Base-by-base conservation (phyloP, 2,329 filamentous ascomycete genomes). In the Emericellopsis atlantica region DNA sequence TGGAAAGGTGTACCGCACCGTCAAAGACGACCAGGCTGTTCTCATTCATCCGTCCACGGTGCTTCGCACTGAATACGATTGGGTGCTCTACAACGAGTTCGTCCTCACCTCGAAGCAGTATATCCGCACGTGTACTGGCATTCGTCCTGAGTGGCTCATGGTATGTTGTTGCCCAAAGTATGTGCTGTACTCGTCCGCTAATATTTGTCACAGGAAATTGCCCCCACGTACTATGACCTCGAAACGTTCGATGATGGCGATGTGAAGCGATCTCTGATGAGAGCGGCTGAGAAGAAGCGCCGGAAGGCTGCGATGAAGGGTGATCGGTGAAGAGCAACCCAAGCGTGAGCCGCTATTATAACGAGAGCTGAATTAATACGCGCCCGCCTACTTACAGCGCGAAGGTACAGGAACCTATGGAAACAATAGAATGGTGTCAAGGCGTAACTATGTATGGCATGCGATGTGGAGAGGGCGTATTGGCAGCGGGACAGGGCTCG, bases 71-170 rank as follows among this genome's bases (percentile, higher is more conserved):
- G 89, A 95, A 44, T 86, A 81, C 50, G 92, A 98, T 50, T 98
- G 92, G 92, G 86, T 98, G 22, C 68, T 98, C 22, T 98, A 98
- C 65, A 95, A 96, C 54, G 93, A 98, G 58, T 98, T 96, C 55
- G 92, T 98, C 11, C 76, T 98, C 42, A 98, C 92, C 1, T 92
- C 84, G 40, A 95, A 98, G 74, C 94, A 96, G 66, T 98, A 95
- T 60, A 90, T 98, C 52, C 78, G 93, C 43, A 95, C 87, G 1
- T 87, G 95, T 37, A 96, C 89, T 11, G 80, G 84, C 24, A 82
- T 98, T 42, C 84, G 85, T 58, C 85, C 90, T 1, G 92, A 98
- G 62, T 98, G 92, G 92, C 67, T 98, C 46, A 58, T 96, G 62
- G 85, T 89, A 71, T 64, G 81, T 53, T 36, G 12, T 29, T 15